phyloP scores from a whole-genome alignment of 208 protist genomes.

The Tritrichomonas musculus region DNA sequence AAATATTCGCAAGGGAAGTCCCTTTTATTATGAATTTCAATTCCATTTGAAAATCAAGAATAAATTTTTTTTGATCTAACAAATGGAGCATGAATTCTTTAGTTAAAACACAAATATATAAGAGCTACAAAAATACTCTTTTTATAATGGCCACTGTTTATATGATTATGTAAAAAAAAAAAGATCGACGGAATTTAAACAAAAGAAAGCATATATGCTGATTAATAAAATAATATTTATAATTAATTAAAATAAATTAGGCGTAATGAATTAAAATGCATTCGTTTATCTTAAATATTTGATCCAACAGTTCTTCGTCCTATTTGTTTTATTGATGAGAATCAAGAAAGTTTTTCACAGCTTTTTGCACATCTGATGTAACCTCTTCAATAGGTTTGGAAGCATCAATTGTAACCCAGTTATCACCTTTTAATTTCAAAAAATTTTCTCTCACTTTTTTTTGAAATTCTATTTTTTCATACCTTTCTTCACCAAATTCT shows the following conservation, averaged over 20 bases:
- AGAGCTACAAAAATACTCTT: neutral
- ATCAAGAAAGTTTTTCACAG: neutral
- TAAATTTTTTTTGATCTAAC: neutral
- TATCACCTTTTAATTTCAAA: neutral
- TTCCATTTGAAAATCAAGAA: neutral
- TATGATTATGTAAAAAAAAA: neutral
- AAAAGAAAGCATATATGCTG: too few relatives aligned
- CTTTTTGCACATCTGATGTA: neutral
- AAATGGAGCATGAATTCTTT: neutral
- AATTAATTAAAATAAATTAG: neutral
- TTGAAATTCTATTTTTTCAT: conserved; percentile 69
- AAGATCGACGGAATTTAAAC: neutral
- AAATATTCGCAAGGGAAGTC: too few relatives aligned
- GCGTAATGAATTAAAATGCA: neutral
- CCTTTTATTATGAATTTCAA: too few relatives aligned
- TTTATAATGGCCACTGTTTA: neutral
- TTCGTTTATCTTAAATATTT: neutral
- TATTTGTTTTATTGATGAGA: neutral
- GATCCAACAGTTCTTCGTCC: neutral
- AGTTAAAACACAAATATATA: neutral
- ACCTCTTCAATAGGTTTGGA: neutral
- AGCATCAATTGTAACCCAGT: neutral
- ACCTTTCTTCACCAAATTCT: conserved; percentile 64
- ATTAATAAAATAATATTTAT: too few relatives aligned
- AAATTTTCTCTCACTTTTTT: conserved; percentile 50